Evolutionary conservation across 2,329 filamentous ascomycete genomes (phyloP).

Genomic region (Ilyonectria sp.): DNA sequence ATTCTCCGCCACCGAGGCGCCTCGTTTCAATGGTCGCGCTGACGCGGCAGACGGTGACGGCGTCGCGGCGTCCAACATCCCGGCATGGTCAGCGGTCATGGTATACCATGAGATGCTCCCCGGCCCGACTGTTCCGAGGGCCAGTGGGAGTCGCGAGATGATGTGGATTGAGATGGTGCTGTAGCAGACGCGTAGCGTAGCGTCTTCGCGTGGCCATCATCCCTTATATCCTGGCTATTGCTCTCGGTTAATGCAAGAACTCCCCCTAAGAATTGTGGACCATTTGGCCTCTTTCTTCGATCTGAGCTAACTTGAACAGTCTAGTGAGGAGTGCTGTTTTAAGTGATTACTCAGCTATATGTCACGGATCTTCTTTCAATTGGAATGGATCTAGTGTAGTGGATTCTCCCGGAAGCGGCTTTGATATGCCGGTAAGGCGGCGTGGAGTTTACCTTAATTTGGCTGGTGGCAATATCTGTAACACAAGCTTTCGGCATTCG

Average conservation of each 20-base stretch:
- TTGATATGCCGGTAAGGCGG: too few relatives aligned
- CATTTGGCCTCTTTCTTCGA: not conserved
- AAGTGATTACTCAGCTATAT: not conserved
- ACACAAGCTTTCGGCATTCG: too few relatives aligned
- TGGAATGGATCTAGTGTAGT: not conserved
- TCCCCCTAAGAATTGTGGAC: not conserved
- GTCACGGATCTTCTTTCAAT: not conserved
- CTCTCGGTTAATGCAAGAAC: not conserved
- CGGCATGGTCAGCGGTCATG: conserved; percentile 23
- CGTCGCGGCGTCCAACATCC: conserved; percentile 12
- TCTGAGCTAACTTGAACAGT: not conserved
- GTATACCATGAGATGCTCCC: conserved; percentile 6
- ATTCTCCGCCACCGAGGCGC: conserved; percentile 6
- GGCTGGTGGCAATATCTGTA: too few relatives aligned
- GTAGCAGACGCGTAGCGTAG: not conserved
- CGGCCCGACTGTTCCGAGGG: conserved; percentile 15
- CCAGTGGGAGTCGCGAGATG: not conserved
- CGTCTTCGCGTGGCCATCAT: not conserved
- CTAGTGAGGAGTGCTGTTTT: not conserved
- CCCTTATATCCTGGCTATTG: not conserved
- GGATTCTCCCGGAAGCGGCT: too few relatives aligned
- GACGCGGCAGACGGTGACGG: conserved; percentile 22
- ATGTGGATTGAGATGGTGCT: not conserved
- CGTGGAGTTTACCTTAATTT: too few relatives aligned
- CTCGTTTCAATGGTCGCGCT: conserved; percentile 16